Evolutionary conservation across 163 green algal species (phyloP).

Genomic region (Coccomyxa subellipsoidea): DNA sequence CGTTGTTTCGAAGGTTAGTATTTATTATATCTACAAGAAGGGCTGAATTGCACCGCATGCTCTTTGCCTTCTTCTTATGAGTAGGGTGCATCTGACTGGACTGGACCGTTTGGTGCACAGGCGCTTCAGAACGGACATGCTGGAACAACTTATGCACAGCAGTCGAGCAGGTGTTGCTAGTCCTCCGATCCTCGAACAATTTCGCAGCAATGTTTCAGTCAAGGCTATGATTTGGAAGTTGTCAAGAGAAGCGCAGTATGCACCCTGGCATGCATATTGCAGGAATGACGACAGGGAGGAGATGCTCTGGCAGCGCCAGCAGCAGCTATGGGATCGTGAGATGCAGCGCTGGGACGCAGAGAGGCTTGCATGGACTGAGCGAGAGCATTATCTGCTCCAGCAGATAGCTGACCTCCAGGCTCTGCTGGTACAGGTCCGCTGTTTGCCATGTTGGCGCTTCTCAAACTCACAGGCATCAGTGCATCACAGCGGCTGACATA

Average conservation of each 20-base stretch:
- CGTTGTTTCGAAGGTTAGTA: not conserved
- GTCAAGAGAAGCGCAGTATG: too few species aligned
- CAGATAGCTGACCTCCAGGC: conserved; percentile 18
- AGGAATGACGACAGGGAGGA: conserved; percentile 10
- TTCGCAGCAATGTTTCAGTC: too few species aligned
- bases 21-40: not conserved
- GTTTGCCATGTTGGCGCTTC: not conserved
- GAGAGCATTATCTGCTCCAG: conserved; percentile 18
- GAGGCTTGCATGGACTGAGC: conserved; percentile 3
- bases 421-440: not conserved
- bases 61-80: too few species aligned
- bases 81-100: not conserved
- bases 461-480: not conserved
- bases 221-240: too few species aligned
- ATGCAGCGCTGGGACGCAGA: conserved; percentile 29
- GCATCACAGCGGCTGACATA: not conserved
- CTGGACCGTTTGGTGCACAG: not conserved
- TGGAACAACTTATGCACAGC: not conserved
- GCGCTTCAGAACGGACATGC: not conserved
- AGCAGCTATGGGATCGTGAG: conserved; percentile 24
- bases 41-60: not conserved
- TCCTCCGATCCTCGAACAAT: too few species aligned
- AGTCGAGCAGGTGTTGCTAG: not conserved
- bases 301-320: conserved; percentile 25
- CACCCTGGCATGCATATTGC: not conserved